Conservation (phyloP, 2,329 filamentous ascomycete species). For the Colletotrichum karsti region DNA sequence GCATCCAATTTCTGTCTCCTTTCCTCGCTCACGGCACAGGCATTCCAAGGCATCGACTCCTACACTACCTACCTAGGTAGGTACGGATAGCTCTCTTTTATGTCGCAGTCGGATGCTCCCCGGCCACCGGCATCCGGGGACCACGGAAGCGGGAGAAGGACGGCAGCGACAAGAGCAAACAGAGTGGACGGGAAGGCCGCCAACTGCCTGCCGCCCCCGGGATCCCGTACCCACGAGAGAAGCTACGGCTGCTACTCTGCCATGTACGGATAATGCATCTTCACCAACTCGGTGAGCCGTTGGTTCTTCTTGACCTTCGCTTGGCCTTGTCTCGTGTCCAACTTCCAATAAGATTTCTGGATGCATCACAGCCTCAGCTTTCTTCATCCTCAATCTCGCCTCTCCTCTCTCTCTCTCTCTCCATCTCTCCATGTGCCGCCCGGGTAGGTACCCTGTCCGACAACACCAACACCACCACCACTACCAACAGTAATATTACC, state of each 20-base stretch:
- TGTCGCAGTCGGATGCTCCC: background rate
- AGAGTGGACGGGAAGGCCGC: too few relatives aligned
- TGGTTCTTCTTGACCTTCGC: background rate
- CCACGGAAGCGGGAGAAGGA: background rate
- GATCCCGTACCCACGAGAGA: too few relatives aligned
- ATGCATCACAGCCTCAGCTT: constrained; percentile 2
- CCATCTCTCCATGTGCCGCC: too few relatives aligned
- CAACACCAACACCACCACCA: background rate
- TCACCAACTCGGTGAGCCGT: background rate
- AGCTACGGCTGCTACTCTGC: background rate
- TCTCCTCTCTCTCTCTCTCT: background rate
- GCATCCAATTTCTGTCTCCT: background rate
- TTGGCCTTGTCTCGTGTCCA: constrained; percentile 9
- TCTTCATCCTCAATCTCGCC: constrained; percentile 4
- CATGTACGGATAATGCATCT: too few relatives aligned
- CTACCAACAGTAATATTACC: background rate
- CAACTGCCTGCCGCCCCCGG: too few relatives aligned
- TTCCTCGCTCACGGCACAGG: too few relatives aligned
- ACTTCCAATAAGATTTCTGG: background rate
- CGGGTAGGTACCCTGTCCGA: background rate
- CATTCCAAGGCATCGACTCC: too few relatives aligned
- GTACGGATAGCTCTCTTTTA: too few relatives aligned
- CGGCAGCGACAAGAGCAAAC: background rate
- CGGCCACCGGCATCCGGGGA: background rate
- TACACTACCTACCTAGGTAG: too few relatives aligned